Evolutionary conservation across 1,139 yeast genomes (phyloP), one percentile per base, ranked within the genome.

Genomic region (Pichia sp.): DNA sequence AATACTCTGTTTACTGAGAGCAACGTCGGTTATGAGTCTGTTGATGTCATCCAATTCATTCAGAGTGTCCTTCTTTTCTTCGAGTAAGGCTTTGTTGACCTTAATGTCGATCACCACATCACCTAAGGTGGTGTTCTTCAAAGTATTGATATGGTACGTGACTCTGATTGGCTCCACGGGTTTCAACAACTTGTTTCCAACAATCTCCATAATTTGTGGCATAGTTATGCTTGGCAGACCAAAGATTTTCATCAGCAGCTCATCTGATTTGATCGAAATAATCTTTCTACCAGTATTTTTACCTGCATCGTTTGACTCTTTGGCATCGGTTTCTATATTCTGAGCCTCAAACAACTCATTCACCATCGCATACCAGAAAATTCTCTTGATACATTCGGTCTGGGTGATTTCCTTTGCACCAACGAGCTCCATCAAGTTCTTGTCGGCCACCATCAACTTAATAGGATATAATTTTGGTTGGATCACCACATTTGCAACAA

Each of bases 321-420:
- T 42, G 8, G 29, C 49, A 1, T 26, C 36, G 36, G 60, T 60
- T 13, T 59, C 64, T 80, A 88, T 60, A 76, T 78, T 61, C 47
- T 59, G 57, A 11, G 67, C 61, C 55, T 70, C 71, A 58, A 70
- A 68, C 61, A 90, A 75, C 59, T 85, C 82, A 66, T 87, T 87
- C 70, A 81, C 81, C 64, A 87, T 84, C 53, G 88, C 86, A 68
- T 93, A 93, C 70, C 89, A 93, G 92, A 97, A 93, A 52, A 93
- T 74, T 31, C 85, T 82, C 63, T 84, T 89, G 31, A 93, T 82
- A 44, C 95, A 86, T 56, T 89, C 97, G 56, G 93, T 93, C 67
- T 90, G 90, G 5, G 95, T 85, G 47, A 88, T 85, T 67, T 89
- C 95, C 42, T 77, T 75, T 51, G 83, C 78, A 13, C 97, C 97